Conservation (phyloP, 495 filamentous ascomycete genomes). For the Aspergillus bertholletiae region DNA sequence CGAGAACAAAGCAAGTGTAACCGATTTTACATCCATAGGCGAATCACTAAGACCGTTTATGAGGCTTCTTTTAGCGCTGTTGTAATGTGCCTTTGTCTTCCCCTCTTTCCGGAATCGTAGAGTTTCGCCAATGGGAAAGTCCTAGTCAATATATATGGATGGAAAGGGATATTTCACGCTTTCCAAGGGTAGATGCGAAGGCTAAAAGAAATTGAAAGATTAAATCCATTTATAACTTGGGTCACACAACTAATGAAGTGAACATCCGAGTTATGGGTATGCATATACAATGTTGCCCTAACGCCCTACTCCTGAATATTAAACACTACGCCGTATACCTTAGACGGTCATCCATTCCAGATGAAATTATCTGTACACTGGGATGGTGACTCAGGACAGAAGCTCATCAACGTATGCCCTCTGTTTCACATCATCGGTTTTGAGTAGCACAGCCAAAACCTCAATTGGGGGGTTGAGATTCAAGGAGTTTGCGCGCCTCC, state of each 20-base stretch:
- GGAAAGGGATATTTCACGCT: neutral
- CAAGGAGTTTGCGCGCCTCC: constrained; percentile 78
- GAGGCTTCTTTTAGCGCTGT: neutral
- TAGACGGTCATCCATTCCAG: too few species aligned
- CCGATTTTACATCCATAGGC: neutral
- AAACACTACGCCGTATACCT: too few species aligned
- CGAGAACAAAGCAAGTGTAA: neutral
- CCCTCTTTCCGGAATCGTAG: too few species aligned
- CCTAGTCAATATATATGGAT: too few species aligned
- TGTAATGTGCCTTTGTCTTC: neutral
- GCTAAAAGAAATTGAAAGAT: neutral
- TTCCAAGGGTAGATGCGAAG: neutral
- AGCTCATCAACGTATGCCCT: constrained; percentile 78
- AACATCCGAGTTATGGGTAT: neutral
- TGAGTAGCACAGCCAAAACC: constrained; percentile 81
- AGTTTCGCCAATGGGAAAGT: too few species aligned
- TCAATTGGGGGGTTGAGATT: constrained; percentile 84
- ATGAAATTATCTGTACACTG: neutral
- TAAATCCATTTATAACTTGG: neutral
- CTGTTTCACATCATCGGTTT: constrained; percentile 50
- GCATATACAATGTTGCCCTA: constrained; percentile 1
- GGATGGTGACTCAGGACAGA: constrained; percentile 41
- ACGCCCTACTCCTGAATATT: constrained; percentile 2
- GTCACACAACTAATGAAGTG: neutral
- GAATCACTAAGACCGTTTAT: neutral